phyloP scores from a whole-genome alignment of 345 rosid genomes.

The Arabidopsis thaliana region TAIR10.1 NC_003070.9:2396501-2397000 shows the following conservation, averaged over 20 bases:
- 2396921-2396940: constrained; percentile 35
- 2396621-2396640: constrained; percentile 25
- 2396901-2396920: constrained; percentile 55
- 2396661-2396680: constrained; percentile 5
- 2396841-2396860: constrained; percentile 59
- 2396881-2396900: constrained; percentile 57
- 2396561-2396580: constrained; percentile 51
- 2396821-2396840: constrained; percentile 36
- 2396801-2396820: constrained; percentile 58
- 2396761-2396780: constrained; percentile 65
- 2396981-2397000: constrained; percentile 50
- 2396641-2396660: constrained; percentile 29
- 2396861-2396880: constrained; percentile 51
- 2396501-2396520: constrained; percentile 70
- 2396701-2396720: constrained; percentile 55
- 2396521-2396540: constrained; percentile 76
- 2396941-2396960: constrained; percentile 16
- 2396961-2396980: constrained; percentile 50
- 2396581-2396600: constrained; percentile 36
- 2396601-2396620: constrained; percentile 21
- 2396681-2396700: constrained; percentile 41
- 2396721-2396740: constrained; percentile 48
- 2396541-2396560: constrained; percentile 68
- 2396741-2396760: constrained; percentile 66
- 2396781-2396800: constrained; percentile 59